Base-by-base conservation (phyloP, 768 basidiomycete genomes). In the Coprinellus aureogranulatus region DNA sequence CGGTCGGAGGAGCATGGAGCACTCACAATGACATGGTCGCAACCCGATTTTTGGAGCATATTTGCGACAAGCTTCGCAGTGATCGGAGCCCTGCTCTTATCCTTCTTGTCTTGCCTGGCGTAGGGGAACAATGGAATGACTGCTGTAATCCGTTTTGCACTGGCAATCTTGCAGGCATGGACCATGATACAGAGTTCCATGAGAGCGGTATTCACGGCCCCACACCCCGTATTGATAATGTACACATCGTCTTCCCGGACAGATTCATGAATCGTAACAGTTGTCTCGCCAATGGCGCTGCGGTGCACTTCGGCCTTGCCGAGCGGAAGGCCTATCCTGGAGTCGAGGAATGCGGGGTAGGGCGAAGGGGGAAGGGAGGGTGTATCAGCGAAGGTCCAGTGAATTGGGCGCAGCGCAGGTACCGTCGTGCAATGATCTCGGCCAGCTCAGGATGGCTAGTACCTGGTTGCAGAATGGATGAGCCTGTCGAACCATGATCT, bases 131-230 rank as follows among this genome's bases (percentile, higher is more conserved):
- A 83, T 41, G 97, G 97, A 57, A 98, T 84, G 61, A 99, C 94
- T n/a, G 96, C 97, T 5, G 97, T 99, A 68, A 99, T 98, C 60
- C 97, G 81, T 73, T 90, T 92, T 47, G 97, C 95, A 62, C 93
- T 96, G n/a, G 97, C 96, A 66, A 98, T 98, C 77, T 95, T 96
- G 86, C 96, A 97, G 10, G 97, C 95, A 70, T 98, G 95, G 67
- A 98, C 94, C 93, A 99, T 96, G 67, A 98, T 98, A 70, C 95
- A 93, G 46, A 94, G 83, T 72, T 98, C 97, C 94, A 99, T 98
- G 61, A 99, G 84, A 40, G 95, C 82, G 26, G 92, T 94, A 69
- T 98, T 98, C 65, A 98, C 85, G 55, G 86, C 78, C 23, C 89
- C 86, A 65, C 88, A 88, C 14, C 92, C 90, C 39, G 93, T 92